phyloP scores from a whole-genome alignment of 1,139 yeast species.

The Blastobotrys malaysiensis region DNA sequence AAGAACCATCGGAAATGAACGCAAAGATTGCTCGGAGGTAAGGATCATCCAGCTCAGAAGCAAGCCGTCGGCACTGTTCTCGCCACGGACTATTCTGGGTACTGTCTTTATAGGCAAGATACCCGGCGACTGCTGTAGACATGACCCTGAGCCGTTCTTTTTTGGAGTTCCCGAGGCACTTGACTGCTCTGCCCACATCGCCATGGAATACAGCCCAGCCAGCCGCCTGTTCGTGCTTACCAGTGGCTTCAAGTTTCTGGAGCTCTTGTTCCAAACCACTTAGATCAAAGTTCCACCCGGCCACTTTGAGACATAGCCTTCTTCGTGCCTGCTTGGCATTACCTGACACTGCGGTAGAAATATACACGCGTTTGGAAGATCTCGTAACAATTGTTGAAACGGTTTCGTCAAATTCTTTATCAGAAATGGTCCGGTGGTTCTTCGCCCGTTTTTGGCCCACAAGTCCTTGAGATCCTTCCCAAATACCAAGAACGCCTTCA shows the following conservation, averaged over 20 bases:
- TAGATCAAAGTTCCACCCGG: conserved; percentile 87
- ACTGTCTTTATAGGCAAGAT: conserved; percentile 61
- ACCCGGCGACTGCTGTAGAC: conserved; percentile 94
- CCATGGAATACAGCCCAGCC: conserved; percentile 98
- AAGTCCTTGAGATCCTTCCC: conserved; percentile 74
- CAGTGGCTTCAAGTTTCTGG: conserved; percentile 49
- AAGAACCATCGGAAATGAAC: conserved; percentile 86
- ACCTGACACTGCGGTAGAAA: conserved; percentile 24
- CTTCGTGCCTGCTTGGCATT: conserved; percentile 44
- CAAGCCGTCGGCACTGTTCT: conserved; percentile 83
- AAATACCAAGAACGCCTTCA: conserved; percentile 83
- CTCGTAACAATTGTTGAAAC: conserved; percentile 20
- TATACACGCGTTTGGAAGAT: conserved; percentile 33
- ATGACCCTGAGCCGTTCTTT: conserved; percentile 65
- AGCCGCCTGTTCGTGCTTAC: conserved; percentile 83
- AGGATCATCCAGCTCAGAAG: conserved; percentile 83
- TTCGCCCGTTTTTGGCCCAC: conserved; percentile 39
- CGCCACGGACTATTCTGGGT: conserved; percentile 81
- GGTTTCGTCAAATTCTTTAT: conserved; percentile 23
- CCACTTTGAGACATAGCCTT: conserved; percentile 71
- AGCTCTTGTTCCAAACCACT: conserved; percentile 71
- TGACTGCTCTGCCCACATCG: conserved; percentile 74
- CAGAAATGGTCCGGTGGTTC: conserved; percentile 17
- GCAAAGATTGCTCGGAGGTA: conserved; percentile 90
- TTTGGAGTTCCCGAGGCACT: conserved; percentile 53